A percentile compares a stretch with the other conserved stretches of the same genome.
Conservation (phyloP, 2,329 filamentous ascomycete genomes). For the Aspergillus costaricaensis region DNA sequence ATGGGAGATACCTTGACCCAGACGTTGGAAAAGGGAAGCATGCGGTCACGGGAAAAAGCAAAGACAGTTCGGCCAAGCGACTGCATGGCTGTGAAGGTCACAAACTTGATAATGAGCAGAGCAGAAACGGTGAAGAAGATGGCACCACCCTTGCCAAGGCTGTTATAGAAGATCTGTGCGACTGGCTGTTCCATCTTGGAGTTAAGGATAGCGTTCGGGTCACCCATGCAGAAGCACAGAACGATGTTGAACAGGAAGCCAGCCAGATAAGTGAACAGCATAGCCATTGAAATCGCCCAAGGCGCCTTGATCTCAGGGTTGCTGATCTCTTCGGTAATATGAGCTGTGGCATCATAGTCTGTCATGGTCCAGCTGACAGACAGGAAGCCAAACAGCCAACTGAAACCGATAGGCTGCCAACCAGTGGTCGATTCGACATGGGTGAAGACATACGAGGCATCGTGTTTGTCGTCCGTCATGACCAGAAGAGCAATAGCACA, state of each 20-base stretch:
- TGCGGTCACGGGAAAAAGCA: slow-evolving; percentile 1
- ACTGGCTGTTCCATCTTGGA: slow-evolving; percentile 2
- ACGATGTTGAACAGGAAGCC: slow-evolving; percentile 8
- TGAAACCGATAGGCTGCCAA: slow-evolving; percentile 4
- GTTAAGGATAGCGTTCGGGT: neutral
- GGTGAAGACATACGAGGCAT: slow-evolving; percentile 4
- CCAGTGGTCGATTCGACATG: slow-evolving; percentile 3
- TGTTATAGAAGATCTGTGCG: slow-evolving; percentile 7
- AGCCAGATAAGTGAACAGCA: slow-evolving; percentile 6
- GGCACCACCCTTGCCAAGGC: neutral
- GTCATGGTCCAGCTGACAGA: slow-evolving; percentile 6
- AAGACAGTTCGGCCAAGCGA: slow-evolving; percentile 5
- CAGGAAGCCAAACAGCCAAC: slow-evolving; percentile 4
- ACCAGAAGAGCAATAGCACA: slow-evolving; percentile 3
- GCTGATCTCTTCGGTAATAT: slow-evolving; percentile 3
- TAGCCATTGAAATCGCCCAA: slow-evolving; percentile 5
- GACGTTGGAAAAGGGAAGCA: slow-evolving; percentile 6
- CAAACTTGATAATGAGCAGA: slow-evolving; percentile 7
- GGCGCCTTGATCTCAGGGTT: slow-evolving; percentile 6
- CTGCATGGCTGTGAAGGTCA: slow-evolving; percentile 4
- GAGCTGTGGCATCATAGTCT: neutral
- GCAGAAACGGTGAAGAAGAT: slow-evolving; percentile 4
- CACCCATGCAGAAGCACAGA: slow-evolving; percentile 8
- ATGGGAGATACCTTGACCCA: neutral
- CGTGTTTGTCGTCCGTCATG: slow-evolving; percentile 3